These are phyloP conservation scores for Hypoxylon sp. DNA, from an alignment of 2,329 filamentous ascomycete species.

Conservation along the genomic window DNA sequence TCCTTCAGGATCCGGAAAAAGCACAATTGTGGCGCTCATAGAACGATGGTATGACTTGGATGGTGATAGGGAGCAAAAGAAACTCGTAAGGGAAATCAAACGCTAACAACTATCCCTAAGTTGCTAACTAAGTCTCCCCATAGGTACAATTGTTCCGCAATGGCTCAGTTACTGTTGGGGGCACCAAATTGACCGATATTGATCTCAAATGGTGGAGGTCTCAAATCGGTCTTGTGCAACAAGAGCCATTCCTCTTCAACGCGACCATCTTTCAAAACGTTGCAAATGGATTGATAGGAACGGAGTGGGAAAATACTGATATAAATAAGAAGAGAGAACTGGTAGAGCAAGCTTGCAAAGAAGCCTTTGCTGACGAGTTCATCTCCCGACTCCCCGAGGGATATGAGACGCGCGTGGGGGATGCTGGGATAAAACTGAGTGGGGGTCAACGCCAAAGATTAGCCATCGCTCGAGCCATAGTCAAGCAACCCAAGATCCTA, in stretches of 20 bases:
- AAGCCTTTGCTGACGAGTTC: conserved; percentile 72
- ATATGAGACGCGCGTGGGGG: conserved; percentile 75
- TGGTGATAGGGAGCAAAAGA: conserved; percentile 57
- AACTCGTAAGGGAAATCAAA: conserved; percentile 44
- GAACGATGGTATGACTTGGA: conserved; percentile 79
- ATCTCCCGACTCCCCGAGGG: conserved; percentile 67
- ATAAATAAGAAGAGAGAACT: conserved; percentile 63
- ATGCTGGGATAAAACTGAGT: conserved; percentile 74
- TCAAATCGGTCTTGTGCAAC: conserved; percentile 76
- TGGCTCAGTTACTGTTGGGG: conserved; percentile 68
- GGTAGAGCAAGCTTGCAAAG: conserved; percentile 67
- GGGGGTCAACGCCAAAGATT: conserved; percentile 78
- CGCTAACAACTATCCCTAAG: not conserved
- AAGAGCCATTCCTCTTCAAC: conserved; percentile 78
- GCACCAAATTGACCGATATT: conserved; percentile 68
- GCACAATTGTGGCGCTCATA: conserved; percentile 78
- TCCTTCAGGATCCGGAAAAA: conserved; percentile 80
- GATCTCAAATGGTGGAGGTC: conserved; percentile 75
- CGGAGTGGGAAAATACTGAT: conserved; percentile 66
- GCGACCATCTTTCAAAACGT: conserved; percentile 75
- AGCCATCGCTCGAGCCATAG: conserved; percentile 75
- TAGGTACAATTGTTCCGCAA: conserved; percentile 55
- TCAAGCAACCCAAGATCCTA: conserved; percentile 74
- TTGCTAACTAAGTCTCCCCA: conserved; percentile 18
- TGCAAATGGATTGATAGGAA: conserved; percentile 68